phyloP scores from a whole-genome alignment of 1,139 yeast genomes.

The Suhomyces kunorum region DNA sequence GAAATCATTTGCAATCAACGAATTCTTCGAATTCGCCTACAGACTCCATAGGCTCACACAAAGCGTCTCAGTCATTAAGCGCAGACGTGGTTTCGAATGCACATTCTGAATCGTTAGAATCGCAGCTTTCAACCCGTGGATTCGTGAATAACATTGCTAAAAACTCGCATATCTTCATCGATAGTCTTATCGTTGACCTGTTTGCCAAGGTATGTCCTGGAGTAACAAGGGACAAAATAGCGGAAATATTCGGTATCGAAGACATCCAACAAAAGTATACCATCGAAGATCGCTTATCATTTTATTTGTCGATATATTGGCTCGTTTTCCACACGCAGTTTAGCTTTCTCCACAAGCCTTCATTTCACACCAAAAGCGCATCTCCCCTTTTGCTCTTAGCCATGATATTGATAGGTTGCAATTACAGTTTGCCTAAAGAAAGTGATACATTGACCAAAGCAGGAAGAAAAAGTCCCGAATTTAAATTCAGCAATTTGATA shows the following conservation, averaged over 20 bases:
- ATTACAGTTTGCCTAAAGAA: slow-evolving; percentile 23
- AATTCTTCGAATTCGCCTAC: slow-evolving; percentile 40
- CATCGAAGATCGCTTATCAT: slow-evolving; percentile 32
- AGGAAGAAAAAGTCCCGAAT: slow-evolving; percentile 27
- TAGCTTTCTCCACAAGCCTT: slow-evolving; percentile 62
- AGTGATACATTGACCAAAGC: slow-evolving; percentile 15
- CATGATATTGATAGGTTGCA: slow-evolving; percentile 60
- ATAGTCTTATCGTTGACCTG: slow-evolving; percentile 23
- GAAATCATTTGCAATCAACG: slow-evolving; percentile 22
- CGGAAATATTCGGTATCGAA: slow-evolving; percentile 24
- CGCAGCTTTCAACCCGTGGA: slow-evolving; percentile 21
- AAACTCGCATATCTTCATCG: slow-evolving; percentile 34
- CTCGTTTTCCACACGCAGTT: slow-evolving; percentile 60
- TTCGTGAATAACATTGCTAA: slow-evolving; percentile 25
- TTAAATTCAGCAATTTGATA: slow-evolving; percentile 31
- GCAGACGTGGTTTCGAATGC: slow-evolving; percentile 16
- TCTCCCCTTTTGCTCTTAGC: slow-evolving; percentile 57
- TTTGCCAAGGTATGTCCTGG: slow-evolving; percentile 23
- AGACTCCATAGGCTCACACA: slow-evolving; percentile 34
- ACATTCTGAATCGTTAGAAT: slow-evolving; percentile 17
- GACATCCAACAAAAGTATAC: slow-evolving; percentile 16
- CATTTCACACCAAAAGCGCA: slow-evolving; percentile 54
- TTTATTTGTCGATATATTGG: slow-evolving; percentile 50
- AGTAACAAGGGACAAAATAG: slow-evolving; percentile 23
- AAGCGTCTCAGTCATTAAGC: slow-evolving; percentile 12